phyloP scores from a whole-genome alignment of 306 rosid species.

The Delonix regia region DNA sequence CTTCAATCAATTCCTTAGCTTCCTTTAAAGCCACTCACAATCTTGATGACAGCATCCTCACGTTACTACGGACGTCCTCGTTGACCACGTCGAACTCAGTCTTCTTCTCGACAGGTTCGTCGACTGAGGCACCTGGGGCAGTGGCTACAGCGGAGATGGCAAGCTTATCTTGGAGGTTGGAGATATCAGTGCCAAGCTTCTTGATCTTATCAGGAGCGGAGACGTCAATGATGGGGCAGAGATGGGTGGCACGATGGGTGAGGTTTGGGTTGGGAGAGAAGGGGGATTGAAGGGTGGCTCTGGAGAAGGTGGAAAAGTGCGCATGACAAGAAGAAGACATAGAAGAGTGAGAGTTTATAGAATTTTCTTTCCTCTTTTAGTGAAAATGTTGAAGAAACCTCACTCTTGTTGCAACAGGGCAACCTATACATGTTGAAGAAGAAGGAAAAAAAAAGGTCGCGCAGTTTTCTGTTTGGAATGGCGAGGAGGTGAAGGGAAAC shows the following conservation, averaged over 20 bases:
- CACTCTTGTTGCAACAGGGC: too few species aligned
- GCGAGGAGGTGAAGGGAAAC: too few species aligned
- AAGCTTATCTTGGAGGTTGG: slow-evolving; percentile 86
- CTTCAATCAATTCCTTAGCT: slow-evolving; percentile 91
- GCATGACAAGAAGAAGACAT: slow-evolving; percentile 39
- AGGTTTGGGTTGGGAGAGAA: slow-evolving; percentile 32
- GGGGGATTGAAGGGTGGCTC: slow-evolving; percentile 52
- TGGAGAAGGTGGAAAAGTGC: slow-evolving; percentile 36
- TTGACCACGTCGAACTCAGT: slow-evolving; percentile 93
- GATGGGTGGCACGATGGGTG: slow-evolving; percentile 51
- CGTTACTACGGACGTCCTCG: slow-evolving; percentile 82
- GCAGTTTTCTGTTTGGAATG: too few species aligned
- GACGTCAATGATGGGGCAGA: slow-evolving; percentile 72
- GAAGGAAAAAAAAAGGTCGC: too few species aligned
- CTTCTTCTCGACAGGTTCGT: slow-evolving; percentile 68
- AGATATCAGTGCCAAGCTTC: slow-evolving; percentile 65
- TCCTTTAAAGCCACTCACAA: slow-evolving; percentile 95
- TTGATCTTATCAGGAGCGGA: slow-evolving; percentile 64
- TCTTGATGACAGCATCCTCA: slow-evolving; percentile 80
- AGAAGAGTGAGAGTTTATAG: slow-evolving; percentile 56
- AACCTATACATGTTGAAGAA: too few species aligned
- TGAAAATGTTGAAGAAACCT: too few species aligned
- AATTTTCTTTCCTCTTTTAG: not conserved
- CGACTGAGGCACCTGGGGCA: slow-evolving; percentile 52
- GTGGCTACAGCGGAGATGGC: slow-evolving; percentile 87